Evolutionary conservation across 257 asterid genomes (phyloP).

Genomic region (Penstemon davidsonii): DNA sequence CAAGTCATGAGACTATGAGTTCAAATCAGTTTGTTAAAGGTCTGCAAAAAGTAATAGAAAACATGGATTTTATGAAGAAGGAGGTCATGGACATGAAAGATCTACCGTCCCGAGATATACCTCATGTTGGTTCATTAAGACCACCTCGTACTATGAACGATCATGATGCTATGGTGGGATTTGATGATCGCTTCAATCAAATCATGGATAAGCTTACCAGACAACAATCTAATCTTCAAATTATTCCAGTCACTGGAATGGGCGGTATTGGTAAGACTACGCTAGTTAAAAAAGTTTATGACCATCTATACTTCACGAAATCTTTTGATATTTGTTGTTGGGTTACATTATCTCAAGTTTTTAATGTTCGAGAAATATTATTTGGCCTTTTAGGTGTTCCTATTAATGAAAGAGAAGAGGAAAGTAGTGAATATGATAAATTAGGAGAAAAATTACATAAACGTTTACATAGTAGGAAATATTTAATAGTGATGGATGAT

Average conservation of each 20-base stretch:
- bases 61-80: too few relatives aligned
- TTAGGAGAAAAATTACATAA: conserved; percentile 8
- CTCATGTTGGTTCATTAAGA: background rate
- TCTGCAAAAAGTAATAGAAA: too few relatives aligned
- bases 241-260: too few relatives aligned
- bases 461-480: background rate
- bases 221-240: too few relatives aligned
- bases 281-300: background rate
- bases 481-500: conserved; percentile 19
- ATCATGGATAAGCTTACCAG: too few relatives aligned
- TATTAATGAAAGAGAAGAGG: background rate
- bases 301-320: background rate
- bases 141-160: background rate
- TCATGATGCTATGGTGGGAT: background rate
- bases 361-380: background rate
- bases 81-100: background rate
- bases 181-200: too few relatives aligned
- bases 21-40: too few relatives aligned
- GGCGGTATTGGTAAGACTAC: too few relatives aligned
- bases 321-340: conserved; percentile 1
- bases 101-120: background rate
- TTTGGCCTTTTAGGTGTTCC: background rate
- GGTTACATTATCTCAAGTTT: conserved; percentile 14
- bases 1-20: background rate
- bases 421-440: background rate